A percentile compares a stretch with the other conserved stretches of the same genome.
Evolutionary conservation across 352 stramenopile genomes (phyloP).

Genomic region (Phytopythium helicoides): DNA sequence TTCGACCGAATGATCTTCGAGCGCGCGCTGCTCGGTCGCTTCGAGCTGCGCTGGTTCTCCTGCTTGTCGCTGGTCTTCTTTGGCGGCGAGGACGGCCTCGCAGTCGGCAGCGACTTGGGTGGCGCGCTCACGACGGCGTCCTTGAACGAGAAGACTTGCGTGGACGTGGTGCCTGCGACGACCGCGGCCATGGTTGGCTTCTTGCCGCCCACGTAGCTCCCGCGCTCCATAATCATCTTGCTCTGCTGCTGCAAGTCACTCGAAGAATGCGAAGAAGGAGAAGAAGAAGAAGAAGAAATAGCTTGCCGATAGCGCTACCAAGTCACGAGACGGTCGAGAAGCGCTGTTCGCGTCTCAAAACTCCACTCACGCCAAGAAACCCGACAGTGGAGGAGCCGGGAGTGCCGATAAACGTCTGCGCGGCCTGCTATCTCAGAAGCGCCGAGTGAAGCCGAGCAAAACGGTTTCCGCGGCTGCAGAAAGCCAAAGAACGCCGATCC

Average conservation of each 20-base stretch:
- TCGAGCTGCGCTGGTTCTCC: constrained; percentile 8
- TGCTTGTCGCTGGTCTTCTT: constrained; percentile 1
- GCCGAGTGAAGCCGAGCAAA: too few relatives aligned
- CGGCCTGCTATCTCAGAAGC: too few relatives aligned
- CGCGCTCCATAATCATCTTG: constrained; percentile 22
- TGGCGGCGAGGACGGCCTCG: background rate
- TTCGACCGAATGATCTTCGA: constrained; percentile 25
- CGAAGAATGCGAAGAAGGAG: background rate
- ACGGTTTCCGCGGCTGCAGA: too few relatives aligned
- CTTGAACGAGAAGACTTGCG: constrained; percentile 29
- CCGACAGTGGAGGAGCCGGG: too few relatives aligned
- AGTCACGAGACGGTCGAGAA: too few relatives aligned
- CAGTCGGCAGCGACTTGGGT: constrained; percentile 4
- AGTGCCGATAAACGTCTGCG: too few relatives aligned
- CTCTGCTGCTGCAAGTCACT: too few relatives aligned
- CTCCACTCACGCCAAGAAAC: too few relatives aligned
- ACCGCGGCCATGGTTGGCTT: constrained; percentile 6
- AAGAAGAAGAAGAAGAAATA: background rate
- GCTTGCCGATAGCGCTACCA: too few relatives aligned
- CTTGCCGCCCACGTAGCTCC: background rate
- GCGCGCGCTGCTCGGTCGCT: constrained; percentile 3
- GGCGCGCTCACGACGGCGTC: constrained; percentile 26
- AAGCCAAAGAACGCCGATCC: background rate
- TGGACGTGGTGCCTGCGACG: constrained; percentile 6
- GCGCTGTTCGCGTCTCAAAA: too few relatives aligned